Evolutionary conservation across 2,329 filamentous ascomycete species (phyloP).

Genomic region (Apiospora rasikravindrae): DNA sequence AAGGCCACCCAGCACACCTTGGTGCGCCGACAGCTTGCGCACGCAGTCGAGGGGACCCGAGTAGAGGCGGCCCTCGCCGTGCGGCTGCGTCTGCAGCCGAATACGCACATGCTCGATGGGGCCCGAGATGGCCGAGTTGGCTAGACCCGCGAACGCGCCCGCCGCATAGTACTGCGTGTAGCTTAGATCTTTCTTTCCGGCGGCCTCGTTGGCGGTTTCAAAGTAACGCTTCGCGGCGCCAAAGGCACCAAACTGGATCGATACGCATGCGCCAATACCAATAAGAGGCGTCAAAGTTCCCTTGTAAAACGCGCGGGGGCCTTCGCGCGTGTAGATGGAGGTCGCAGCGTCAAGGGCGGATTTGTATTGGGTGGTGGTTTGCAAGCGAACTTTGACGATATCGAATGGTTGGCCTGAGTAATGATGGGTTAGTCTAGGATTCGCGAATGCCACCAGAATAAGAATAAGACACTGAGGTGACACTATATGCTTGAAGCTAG

Average conservation of each 20-base stretch:
- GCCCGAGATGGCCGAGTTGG: constrained; percentile 85
- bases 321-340: constrained; percentile 87
- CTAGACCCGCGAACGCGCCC: constrained; percentile 89
- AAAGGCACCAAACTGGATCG: constrained; percentile 98
- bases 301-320: constrained; percentile 90
- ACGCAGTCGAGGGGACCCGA: constrained; percentile 88
- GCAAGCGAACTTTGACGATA: constrained; percentile 96
- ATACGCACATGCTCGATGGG: constrained; percentile 98
- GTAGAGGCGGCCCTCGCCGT: constrained; percentile 81
- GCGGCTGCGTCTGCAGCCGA: constrained; percentile 92
- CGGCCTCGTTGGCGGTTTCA: constrained; percentile 73
- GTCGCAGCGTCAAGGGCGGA: constrained; percentile 80
- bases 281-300: constrained; percentile 93
- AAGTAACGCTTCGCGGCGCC: constrained; percentile 88
- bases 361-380: constrained; percentile 83
- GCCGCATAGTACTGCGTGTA: constrained; percentile 89
- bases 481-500: too few species aligned
- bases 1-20: constrained; percentile 73
- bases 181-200: constrained; percentile 64
- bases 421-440: constrained; percentile 19
- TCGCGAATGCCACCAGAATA: background rate
- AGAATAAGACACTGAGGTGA: background rate
- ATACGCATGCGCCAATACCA: constrained; percentile 95
- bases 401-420: constrained; percentile 73
- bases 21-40: constrained; percentile 73